These are phyloP conservation scores for Erodium chrysanthum DNA, from an alignment of 441 rosid species.

Conservation along the genomic window DNA sequence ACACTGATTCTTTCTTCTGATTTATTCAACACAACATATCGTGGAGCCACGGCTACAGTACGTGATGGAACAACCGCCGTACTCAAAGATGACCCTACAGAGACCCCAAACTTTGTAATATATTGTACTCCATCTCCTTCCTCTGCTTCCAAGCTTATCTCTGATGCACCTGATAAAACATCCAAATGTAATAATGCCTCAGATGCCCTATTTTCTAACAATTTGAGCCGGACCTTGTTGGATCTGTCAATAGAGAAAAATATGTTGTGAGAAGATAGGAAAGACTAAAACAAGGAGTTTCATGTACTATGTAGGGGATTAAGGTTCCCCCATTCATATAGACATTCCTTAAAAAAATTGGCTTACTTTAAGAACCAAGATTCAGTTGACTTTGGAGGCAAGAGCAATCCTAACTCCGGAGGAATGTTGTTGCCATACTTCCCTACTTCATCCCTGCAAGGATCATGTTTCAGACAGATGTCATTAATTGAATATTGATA, in stretches of 20 bases:
- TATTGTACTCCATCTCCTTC: conserved; percentile 44
- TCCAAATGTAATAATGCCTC: conserved; percentile 67
- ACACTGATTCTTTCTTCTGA: conserved; percentile 55
- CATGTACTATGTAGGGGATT: background rate
- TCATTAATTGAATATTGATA: background rate
- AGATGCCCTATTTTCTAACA: conserved; percentile 44
- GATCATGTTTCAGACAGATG: conserved; percentile 4
- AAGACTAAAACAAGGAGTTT: conserved; percentile 6
- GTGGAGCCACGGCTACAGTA: conserved; percentile 55
- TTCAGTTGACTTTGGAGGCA: conserved; percentile 52
- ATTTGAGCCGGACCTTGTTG: conserved; percentile 44
- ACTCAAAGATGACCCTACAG: conserved; percentile 49
- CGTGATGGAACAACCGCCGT: conserved; percentile 50
- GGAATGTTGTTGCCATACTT: conserved; percentile 39
- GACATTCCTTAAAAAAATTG: conserved; percentile 11
- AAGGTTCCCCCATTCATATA: conserved; percentile 1
- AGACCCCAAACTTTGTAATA: conserved; percentile 70
- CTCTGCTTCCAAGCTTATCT: conserved; percentile 54
- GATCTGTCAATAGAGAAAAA: conserved; percentile 42
- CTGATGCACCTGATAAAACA: conserved; percentile 84
- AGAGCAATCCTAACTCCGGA: conserved; percentile 61
- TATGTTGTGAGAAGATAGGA: background rate
- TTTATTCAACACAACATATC: conserved; percentile 64
- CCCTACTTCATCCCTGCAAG: conserved; percentile 54
- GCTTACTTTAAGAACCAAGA: conserved; percentile 81